Conservation (phyloP, 169 alveolate species). For the Cryptosporidium viatorum region DNA sequence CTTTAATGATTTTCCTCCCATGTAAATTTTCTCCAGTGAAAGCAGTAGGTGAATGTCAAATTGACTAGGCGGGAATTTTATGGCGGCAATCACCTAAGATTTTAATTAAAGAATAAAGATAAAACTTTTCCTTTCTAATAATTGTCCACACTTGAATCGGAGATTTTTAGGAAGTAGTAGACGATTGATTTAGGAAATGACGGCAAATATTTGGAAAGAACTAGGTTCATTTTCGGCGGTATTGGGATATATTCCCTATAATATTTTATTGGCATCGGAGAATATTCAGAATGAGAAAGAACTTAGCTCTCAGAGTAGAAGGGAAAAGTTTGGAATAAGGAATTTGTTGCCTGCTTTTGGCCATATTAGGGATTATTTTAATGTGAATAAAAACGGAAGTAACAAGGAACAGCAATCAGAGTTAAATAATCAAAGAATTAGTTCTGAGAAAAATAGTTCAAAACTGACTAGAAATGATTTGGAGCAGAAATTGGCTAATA, state of each 20-base stretch:
- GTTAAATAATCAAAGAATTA: background rate
- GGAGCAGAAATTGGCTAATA: constrained; percentile 33
- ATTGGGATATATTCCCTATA: constrained; percentile 31
- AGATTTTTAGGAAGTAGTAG: background rate
- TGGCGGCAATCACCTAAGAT: background rate
- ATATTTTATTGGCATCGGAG: constrained; percentile 40
- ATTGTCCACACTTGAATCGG: background rate
- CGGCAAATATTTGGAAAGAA: constrained; percentile 32
- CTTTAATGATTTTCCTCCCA: background rate
- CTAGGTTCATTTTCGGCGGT: constrained; percentile 31
- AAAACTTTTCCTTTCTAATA: background rate
- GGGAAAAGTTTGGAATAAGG: constrained; percentile 19
- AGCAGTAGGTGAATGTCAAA: background rate
- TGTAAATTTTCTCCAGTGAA: too few species aligned
- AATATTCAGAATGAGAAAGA: background rate
- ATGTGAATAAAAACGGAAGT: background rate
- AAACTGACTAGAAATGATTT: constrained; percentile 48
- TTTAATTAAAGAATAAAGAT: background rate
- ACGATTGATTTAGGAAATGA: background rate
- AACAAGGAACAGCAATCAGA: background rate
- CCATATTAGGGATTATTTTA: constrained; percentile 17
- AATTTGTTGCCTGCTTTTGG: constrained; percentile 34
- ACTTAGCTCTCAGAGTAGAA: background rate
- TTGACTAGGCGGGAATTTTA: background rate
- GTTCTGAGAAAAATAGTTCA: background rate